Conservation (phyloP, 2,329 filamentous ascomycete genomes). For the Apiospora koreana region DNA sequence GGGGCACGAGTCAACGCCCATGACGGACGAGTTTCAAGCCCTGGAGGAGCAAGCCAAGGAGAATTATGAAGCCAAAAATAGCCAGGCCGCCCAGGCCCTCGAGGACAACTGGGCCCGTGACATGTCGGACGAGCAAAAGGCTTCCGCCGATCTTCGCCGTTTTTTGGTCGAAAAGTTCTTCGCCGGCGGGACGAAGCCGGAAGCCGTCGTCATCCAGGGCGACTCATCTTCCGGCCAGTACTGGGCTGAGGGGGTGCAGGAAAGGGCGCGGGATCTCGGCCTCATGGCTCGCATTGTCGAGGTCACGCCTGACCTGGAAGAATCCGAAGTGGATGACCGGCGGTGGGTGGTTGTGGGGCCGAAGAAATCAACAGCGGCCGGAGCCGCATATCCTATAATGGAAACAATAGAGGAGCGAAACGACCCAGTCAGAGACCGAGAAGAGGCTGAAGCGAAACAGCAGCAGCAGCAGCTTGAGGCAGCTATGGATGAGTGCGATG, state of each 20-base stretch:
- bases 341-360: not conserved
- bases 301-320: not conserved
- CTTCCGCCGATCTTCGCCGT: not conserved
- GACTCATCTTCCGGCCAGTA: not conserved
- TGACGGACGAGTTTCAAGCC: not conserved
- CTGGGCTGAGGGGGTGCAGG: not conserved
- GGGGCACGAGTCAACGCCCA: not conserved
- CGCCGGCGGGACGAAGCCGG: not conserved
- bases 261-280: not conserved
- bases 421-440: not conserved
- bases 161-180: not conserved
- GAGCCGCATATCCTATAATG: not conserved
- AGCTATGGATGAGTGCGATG: not conserved
- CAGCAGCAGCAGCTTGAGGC: not conserved
- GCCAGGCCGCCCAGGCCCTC: not conserved
- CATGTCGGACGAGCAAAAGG: not conserved
- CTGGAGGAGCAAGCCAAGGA: not conserved
- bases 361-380: not conserved
- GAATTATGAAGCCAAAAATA: not conserved
- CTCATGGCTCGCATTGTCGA: not conserved
- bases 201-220: not conserved
- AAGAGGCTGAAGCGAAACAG: not conserved
- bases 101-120: not conserved
- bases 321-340: not conserved
- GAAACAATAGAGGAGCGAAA: not conserved